Base-by-base conservation (phyloP, 345 rosid species). In the Sonneratia alba region DNA sequence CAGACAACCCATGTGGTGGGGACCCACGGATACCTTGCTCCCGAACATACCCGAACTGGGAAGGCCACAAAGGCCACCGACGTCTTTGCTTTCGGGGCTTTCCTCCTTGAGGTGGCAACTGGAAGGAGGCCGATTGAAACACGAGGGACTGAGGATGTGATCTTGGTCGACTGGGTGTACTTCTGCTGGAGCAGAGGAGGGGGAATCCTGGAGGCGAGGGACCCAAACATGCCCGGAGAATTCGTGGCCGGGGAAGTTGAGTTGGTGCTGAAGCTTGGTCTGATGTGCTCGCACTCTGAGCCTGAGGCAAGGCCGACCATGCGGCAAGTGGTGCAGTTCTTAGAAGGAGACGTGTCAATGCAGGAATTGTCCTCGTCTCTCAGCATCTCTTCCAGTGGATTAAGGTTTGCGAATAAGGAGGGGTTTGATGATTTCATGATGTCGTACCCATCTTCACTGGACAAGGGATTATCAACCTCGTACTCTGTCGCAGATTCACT, bases 21-120 rank as follows among this genome's bases (percentile, higher is more conserved):
- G 38, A 87, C 89, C 0, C 15, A 81, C 14, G 91, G 89, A 3
- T 84, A 87, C 68, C 64, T 87, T 51, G 86, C 87, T 15, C 89
- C 83, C 0, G 88, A 87, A 81, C 70, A 82, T 42, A 24, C 81
- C 0, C 69, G 73, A 66, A 85, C 77, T 21, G 87, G 86, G 38
- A 72, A 56, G 43, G 88, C 84, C 53, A 80, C 78, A 3, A 79
- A 79, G 0, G 55, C 76, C 51, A 77, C 80, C 0, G 89, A 87
- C 51, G 81, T 82, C 21, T 87, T 70, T 57, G 79, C 83, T 1
- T 85, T 81, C 36, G 83, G 89, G 10, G 81, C 79, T 3, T 76
- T 84, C 36, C 67, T 84, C 27, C 87, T 85, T 0, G 89, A 82
- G 71, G 81, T 85, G 18, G 83, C 80, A 57, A 81, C 89, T 10